Conservation (phyloP, 139 green algal species). For the Closterium sp. region DNA sequence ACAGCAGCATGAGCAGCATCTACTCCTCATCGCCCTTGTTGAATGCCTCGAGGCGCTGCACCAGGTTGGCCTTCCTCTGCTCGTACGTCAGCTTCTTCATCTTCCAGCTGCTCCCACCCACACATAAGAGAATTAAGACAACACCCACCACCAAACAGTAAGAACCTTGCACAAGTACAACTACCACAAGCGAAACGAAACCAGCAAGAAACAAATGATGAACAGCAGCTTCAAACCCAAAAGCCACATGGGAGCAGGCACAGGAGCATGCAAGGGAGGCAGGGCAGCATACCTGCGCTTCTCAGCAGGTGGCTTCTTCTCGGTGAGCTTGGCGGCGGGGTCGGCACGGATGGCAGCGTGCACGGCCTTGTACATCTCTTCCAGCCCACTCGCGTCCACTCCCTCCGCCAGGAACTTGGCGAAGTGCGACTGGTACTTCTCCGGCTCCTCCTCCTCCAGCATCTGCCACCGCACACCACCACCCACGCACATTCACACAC, state of each 20-base stretch:
- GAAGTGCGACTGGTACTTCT: conserved; percentile 95
- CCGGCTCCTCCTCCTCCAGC: conserved; percentile 85
- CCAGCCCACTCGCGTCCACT: conserved; percentile 81
- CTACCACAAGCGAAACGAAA: background rate
- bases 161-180: background rate
- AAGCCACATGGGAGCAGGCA: no score
- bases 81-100: conserved; percentile 90
- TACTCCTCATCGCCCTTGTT: conserved; percentile 60
- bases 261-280: background rate
- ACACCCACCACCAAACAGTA: background rate
- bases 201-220: no score
- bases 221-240: no score
- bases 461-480: background rate
- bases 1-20: background rate
- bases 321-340: conserved; percentile 72
- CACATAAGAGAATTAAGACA: background rate
- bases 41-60: conserved; percentile 76
- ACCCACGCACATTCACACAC: conserved; percentile 48
- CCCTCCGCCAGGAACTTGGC: conserved; percentile 78
- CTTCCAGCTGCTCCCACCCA: conserved; percentile 53
- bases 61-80: conserved; percentile 90
- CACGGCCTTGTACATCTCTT: conserved; percentile 85
- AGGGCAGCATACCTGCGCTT: conserved; percentile 54
- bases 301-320: conserved; percentile 69
- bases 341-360: conserved; percentile 89